Conservation (phyloP, 1,139 yeast genomes). For the Geotrichum histeridarum region DNA sequence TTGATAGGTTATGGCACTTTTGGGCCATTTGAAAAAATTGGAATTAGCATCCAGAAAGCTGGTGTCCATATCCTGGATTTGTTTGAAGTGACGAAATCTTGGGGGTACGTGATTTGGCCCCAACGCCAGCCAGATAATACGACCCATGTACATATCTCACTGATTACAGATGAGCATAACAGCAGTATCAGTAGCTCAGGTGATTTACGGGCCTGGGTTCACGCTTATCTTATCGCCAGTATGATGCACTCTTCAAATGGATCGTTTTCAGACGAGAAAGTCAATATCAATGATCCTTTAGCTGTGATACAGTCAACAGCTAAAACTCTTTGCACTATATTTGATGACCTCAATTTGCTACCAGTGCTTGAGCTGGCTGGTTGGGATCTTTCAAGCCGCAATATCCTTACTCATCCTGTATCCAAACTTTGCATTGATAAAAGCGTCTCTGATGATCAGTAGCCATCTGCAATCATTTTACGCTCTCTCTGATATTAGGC, state of each 20-base stretch:
- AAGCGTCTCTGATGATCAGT: neutral
- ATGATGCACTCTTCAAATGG: neutral
- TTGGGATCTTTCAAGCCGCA: constrained; percentile 26
- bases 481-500: too few species aligned
- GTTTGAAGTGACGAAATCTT: constrained; percentile 8
- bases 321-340: constrained; percentile 24
- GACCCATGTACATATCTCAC: constrained; percentile 25
- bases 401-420: constrained; percentile 13
- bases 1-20: constrained; percentile 27
- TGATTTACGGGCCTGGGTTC: constrained; percentile 35
- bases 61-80: constrained; percentile 20
- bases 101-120: constrained; percentile 27
- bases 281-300: constrained; percentile 18
- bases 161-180: constrained; percentile 18
- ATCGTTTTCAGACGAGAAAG: neutral
- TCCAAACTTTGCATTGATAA: constrained; percentile 12
- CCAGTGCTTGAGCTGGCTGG: constrained; percentile 27
- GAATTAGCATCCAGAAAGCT: neutral
- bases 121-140: constrained; percentile 8
- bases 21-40: constrained; percentile 23
- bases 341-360: constrained; percentile 26
- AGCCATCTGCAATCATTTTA: too few species aligned
- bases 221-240: constrained; percentile 32
- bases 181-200: constrained; percentile 19
- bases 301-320: constrained; percentile 27